Percentiles rank a stretch among this genome's conserved stretches.
phyloP scores from a whole-genome alignment of 257 asterid species.

The Craterostigma plantagineum region DNA sequence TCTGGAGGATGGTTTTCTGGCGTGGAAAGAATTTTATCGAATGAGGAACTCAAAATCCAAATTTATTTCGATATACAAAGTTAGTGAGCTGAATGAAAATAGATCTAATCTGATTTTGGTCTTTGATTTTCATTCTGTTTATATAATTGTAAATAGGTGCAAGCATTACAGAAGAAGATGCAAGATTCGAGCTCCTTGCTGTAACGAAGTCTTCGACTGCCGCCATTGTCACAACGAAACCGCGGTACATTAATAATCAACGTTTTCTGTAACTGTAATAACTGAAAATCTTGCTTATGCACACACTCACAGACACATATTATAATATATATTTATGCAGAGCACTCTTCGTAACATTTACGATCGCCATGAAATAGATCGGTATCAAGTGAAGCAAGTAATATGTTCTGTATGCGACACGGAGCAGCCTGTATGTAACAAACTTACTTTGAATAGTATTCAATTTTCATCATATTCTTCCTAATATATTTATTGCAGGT shows the following conservation, averaged over 20 bases:
- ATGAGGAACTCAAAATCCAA: no score
- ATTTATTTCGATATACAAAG: no score
- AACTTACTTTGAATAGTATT: neutral
- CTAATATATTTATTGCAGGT: slow-evolving; percentile 23
- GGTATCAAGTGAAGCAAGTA: slow-evolving; percentile 76
- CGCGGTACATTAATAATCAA: slow-evolving; percentile 14
- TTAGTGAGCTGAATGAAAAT: neutral
- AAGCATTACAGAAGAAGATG: slow-evolving; percentile 62
- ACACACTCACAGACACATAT: slow-evolving; percentile 2
- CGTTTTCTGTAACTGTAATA: neutral
- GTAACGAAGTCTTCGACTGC: slow-evolving; percentile 55
- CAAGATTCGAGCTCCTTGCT: slow-evolving; percentile 57
- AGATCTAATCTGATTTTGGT: neutral
- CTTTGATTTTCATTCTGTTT: neutral
- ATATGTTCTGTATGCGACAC: slow-evolving; percentile 94
- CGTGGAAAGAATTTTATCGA: no score
- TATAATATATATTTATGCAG: slow-evolving; percentile 21
- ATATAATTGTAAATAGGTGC: slow-evolving; percentile 17
- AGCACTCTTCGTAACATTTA: slow-evolving; percentile 30
- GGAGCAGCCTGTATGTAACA: slow-evolving; percentile 67
- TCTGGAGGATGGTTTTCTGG: no score
- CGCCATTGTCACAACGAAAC: slow-evolving; percentile 71
- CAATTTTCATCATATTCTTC: neutral
- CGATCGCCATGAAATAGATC: slow-evolving; percentile 74
- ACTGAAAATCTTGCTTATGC: neutral